Percentiles rank a stretch among this genome's conserved stretches.
These are phyloP conservation scores for Clavaria fumosa DNA, from an alignment of 768 basidiomycete species.

Conservation along the genomic window DNA sequence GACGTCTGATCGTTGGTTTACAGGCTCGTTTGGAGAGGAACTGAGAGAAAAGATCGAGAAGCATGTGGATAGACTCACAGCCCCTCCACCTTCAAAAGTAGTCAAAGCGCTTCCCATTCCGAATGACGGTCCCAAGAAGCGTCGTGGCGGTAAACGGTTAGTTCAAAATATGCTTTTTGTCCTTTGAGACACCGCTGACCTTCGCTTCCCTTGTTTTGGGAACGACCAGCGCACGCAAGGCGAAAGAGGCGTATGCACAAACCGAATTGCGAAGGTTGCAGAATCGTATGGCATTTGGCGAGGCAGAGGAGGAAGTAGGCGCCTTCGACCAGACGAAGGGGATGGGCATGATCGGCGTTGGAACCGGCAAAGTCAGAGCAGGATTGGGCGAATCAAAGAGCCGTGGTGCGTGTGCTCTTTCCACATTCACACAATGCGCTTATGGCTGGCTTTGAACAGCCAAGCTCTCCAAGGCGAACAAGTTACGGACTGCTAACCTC, in stretches of 20 bases:
- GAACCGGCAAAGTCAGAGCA: constrained; percentile 81
- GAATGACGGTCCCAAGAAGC: constrained; percentile 89
- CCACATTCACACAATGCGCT: neutral
- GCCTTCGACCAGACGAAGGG: constrained; percentile 98
- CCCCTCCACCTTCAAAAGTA: constrained; percentile 89
- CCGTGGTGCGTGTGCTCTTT: constrained; percentile 45
- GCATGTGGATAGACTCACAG: constrained; percentile 79
- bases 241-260: constrained; percentile 96
- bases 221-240: constrained; percentile 67
- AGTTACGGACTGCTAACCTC: constrained; percentile 74
- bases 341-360: constrained; percentile 86
- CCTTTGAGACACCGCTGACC: neutral
- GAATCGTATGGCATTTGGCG: constrained; percentile 92
- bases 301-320: constrained; percentile 91
- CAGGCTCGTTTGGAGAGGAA: constrained; percentile 67
- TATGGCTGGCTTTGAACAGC: constrained; percentile 31
- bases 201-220: constrained; percentile 2
- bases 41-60: constrained; percentile 85
- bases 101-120: constrained; percentile 88
- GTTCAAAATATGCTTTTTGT: constrained; percentile 10
- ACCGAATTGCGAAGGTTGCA: constrained; percentile 95
- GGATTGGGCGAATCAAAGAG: constrained; percentile 79
- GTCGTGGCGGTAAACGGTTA: constrained; percentile 87
- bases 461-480: constrained; percentile 91
- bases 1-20: constrained; percentile 1